phyloP scores from a whole-genome alignment of 495 filamentous ascomycete species.

The Neurospora sp. region DNA sequence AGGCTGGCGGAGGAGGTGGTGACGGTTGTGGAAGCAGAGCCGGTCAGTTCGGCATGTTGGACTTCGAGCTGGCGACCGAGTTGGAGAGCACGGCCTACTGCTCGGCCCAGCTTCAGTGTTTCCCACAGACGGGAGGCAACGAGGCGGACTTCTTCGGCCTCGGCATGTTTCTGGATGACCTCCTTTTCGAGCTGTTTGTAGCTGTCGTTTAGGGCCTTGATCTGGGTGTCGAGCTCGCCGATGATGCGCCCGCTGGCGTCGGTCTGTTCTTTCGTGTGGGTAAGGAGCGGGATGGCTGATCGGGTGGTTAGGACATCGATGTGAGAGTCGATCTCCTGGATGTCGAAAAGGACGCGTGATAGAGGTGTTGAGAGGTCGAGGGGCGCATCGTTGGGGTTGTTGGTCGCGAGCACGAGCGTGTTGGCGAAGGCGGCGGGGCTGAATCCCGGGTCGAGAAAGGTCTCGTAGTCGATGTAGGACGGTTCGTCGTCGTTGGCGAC shows the following conservation, averaged over 20 bases:
- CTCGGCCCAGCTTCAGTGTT: constrained; percentile 65
- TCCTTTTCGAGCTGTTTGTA: constrained; percentile 76
- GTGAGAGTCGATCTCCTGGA: constrained; percentile 93
- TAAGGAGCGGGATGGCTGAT: constrained; percentile 72
- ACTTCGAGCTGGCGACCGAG: constrained; percentile 80
- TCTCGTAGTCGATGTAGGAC: constrained; percentile 94
- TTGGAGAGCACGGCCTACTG: constrained; percentile 63
- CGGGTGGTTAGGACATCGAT: constrained; percentile 82
- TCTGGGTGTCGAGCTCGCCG: constrained; percentile 60
- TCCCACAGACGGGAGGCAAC: constrained; percentile 66
- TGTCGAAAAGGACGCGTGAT: constrained; percentile 88
- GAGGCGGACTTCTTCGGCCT: constrained; percentile 64
- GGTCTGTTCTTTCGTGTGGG: constrained; percentile 62
- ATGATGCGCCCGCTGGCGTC: constrained; percentile 59
- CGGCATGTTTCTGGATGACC: constrained; percentile 69
- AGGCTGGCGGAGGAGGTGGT: constrained; percentile 9
- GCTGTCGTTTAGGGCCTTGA: constrained; percentile 66
- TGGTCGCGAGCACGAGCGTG: constrained; percentile 75
- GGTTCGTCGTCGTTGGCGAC: constrained; percentile 37
- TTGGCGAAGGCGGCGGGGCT: constrained; percentile 75
- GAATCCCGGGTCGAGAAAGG: constrained; percentile 79
- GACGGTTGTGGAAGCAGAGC: constrained; percentile 19
- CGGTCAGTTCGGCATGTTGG: constrained; percentile 47
- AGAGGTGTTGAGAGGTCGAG: constrained; percentile 90
- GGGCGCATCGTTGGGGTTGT: constrained; percentile 81